Evolutionary conservation across 345 rosid genomes (phyloP), one percentile per base, ranked within the genome.

Genomic region (Salix purpurea): DNA sequence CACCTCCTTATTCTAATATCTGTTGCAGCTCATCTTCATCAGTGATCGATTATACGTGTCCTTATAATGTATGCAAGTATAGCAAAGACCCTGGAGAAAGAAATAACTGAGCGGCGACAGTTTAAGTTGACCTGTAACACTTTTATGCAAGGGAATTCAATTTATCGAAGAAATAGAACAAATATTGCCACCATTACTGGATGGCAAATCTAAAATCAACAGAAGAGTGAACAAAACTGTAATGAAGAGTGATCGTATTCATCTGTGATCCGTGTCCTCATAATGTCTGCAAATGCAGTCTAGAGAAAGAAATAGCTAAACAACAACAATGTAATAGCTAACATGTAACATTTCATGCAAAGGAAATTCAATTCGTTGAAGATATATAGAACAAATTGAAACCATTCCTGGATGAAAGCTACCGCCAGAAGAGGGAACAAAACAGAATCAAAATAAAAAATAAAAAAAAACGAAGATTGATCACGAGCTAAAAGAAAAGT

Each of bases 391-490:
- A 74, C 36, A 72, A 77, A 23, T 26, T 19, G 26, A 68, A 56
- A 28, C 39, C 58, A 39, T 4, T 16, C 36, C 52, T 62, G 60
- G 67, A 39, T 21, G 52, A n/a, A 34, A 23, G 48, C 12, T 30
- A 28, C 14, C 19, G 52, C 24, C 67, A 65, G 52, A 71, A 19
- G 60, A 67, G 30, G 48, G 73, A 67, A 66, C 68, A 72, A 40
- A 76, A 71, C 73, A 64, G 37, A 56, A 62, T 9, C 18, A 58
- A 78, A n/a, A n/a, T n/a, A n/a, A n/a, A n/a, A n/a, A n/a, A n/a
- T n/a, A n/a, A n/a, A 71, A 70, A 14, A 26, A 71, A 65, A 50
- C 14, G 65, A 32, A 54, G 66, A 81, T 69, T 13, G 5, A 34
- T 32, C 44, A 36, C 23, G 40, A 69, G 8, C 46, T 72, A 72